These are phyloP conservation scores for Penicillium expansum DNA, from an alignment of 2,329 filamentous ascomycete genomes.

Conservation along the genomic window DNA sequence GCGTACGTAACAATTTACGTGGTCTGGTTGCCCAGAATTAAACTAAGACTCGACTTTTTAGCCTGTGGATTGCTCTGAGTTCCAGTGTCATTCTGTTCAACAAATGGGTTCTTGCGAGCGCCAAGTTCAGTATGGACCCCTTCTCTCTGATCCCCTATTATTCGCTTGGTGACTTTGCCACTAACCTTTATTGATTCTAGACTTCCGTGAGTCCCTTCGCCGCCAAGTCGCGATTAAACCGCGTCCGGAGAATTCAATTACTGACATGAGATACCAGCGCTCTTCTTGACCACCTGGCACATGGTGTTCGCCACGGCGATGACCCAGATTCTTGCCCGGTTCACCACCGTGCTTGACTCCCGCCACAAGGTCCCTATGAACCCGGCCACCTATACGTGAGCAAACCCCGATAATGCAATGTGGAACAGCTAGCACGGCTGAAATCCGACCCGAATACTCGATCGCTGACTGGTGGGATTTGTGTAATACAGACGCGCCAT, in stretches of 20 bases:
- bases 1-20: conserved; percentile 19
- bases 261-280: conserved; percentile 33
- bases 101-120: conserved; percentile 89
- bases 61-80: conserved; percentile 85
- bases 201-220: conserved; percentile 44
- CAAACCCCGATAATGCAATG: neutral
- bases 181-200: conserved; percentile 25
- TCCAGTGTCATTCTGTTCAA: conserved; percentile 97
- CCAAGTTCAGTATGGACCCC: conserved; percentile 68
- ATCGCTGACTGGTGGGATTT: conserved; percentile 1
- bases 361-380: conserved; percentile 97
- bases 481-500: conserved; percentile 63
- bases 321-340: conserved; percentile 87
- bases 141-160: neutral
- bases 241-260: neutral
- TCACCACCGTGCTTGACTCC: conserved; percentile 83
- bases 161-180: neutral
- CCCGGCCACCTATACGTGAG: conserved; percentile 72
- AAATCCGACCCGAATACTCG: neutral
- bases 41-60: conserved; percentile 40
- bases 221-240: neutral
- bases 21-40: neutral
- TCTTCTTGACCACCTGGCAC: conserved; percentile 89
- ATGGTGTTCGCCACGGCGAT: conserved; percentile 85
- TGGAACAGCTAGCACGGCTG: neutral